A percentile compares a stretch with the other conserved stretches of the same genome.
Evolutionary conservation across 1,284 basidiomycete species (phyloP).

Genomic region (Naganishia liquefaciens): DNA sequence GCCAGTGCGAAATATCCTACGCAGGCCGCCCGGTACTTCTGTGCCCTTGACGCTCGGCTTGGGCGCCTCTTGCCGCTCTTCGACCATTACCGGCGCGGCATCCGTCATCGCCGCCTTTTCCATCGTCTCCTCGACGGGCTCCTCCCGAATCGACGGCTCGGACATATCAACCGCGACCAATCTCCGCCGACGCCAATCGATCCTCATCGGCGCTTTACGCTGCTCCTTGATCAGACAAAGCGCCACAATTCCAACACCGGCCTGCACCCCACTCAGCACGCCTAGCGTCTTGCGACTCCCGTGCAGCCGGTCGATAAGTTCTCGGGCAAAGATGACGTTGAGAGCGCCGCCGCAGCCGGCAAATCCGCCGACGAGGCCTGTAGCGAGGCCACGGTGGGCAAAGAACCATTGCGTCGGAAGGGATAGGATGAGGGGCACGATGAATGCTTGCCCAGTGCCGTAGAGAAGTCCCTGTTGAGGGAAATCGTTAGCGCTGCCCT

Average conservation of each 20-base stretch:
- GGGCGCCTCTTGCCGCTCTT: background rate
- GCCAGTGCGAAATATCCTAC: slow-evolving; percentile 9
- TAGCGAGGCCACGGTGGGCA: slow-evolving; percentile 38
- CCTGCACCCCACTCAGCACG: slow-evolving; percentile 36
- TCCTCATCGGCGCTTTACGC: slow-evolving; percentile 21
- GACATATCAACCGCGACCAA: slow-evolving; percentile 1
- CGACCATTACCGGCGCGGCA: background rate
- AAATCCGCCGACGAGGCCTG: slow-evolving; percentile 41
- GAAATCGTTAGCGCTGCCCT: background rate
- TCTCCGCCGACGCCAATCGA: slow-evolving; percentile 11
- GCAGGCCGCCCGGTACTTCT: slow-evolving; percentile 9
- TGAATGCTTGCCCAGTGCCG: slow-evolving; percentile 37
- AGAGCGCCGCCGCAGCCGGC: slow-evolving; percentile 41
- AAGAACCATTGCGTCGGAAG: slow-evolving; percentile 43
- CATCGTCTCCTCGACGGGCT: background rate
- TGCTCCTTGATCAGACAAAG: slow-evolving; percentile 34
- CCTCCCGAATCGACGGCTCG: background rate
- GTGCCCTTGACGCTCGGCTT: background rate
- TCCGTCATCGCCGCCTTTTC: slow-evolving; percentile 9
- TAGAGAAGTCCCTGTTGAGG: slow-evolving; percentile 36
- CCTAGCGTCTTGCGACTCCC: slow-evolving; percentile 36
- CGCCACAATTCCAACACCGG: slow-evolving; percentile 33
- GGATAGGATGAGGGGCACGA: slow-evolving; percentile 39
- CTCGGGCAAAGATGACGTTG: slow-evolving; percentile 36
- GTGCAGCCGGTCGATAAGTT: slow-evolving; percentile 35